Percentiles rank a stretch among this genome's conserved stretches.
Evolutionary conservation across 148 eudicot genomes (phyloP).

Genomic region (Persicaria tinctoria): DNA sequence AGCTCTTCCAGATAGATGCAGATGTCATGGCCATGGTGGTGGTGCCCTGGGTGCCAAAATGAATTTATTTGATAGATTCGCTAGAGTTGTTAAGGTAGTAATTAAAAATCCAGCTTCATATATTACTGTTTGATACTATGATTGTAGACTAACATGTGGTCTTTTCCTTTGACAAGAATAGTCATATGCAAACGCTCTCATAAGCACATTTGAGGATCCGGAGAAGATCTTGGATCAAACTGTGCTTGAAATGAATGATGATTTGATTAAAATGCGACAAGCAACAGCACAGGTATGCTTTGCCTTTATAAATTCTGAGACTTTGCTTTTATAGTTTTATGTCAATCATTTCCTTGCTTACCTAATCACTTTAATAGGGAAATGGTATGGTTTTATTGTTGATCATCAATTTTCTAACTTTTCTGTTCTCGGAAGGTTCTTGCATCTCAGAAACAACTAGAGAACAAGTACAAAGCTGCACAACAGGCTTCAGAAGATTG

Average conservation of each 20-base stretch:
- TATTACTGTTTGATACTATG: not conserved
- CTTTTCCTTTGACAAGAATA: slow-evolving; percentile 16
- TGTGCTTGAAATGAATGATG: slow-evolving; percentile 89
- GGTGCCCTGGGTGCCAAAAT: slow-evolving; percentile 52
- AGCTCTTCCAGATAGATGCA: slow-evolving; percentile 30
- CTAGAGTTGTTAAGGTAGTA: slow-evolving; percentile 91
- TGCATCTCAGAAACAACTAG: slow-evolving; percentile 96
- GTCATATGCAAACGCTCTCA: slow-evolving; percentile 87
- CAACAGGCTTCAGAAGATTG: slow-evolving; percentile 94
- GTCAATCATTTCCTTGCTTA: not conserved
- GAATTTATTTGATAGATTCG: slow-evolving; percentile 93
- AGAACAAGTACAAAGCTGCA: slow-evolving; percentile 76
- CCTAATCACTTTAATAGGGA: not conserved
- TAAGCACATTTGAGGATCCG: slow-evolving; percentile 94
- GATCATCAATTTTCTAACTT: slow-evolving; percentile 6
- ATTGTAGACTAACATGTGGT: not conserved
- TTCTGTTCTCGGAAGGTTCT: slow-evolving; percentile 52
- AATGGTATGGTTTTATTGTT: not conserved
- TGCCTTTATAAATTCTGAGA: not conserved
- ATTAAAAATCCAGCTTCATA: not conserved
- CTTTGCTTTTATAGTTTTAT: not conserved
- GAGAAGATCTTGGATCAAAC: slow-evolving; percentile 92
- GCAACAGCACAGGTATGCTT: slow-evolving; percentile 84
- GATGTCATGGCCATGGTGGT: slow-evolving; percentile 48
- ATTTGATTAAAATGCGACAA: slow-evolving; percentile 92